Evolutionary conservation across 306 rosid species (phyloP).

Genomic region (Cucumis hystrix): DNA sequence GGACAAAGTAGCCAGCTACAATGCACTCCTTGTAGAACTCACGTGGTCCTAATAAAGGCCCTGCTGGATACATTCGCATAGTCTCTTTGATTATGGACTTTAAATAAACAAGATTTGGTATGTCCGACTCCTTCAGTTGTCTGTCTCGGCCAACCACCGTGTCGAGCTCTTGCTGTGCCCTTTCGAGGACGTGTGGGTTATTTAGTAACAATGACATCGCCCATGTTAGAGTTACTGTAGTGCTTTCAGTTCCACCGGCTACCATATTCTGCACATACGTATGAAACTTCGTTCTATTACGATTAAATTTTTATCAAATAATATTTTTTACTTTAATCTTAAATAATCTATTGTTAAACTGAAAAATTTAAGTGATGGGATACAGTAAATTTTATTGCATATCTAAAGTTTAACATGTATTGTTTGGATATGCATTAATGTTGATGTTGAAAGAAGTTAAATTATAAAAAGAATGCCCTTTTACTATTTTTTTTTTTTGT

Average conservation of each 20-base stretch:
- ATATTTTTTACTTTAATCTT: too few relatives aligned
- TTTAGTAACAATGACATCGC: conserved; percentile 10
- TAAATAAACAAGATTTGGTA: conserved; percentile 23
- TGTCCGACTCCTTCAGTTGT: conserved; percentile 7
- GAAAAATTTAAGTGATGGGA: too few relatives aligned
- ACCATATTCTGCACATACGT: background rate
- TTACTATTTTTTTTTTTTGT: too few relatives aligned
- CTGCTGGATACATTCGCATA: conserved; percentile 36
- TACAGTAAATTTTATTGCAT: too few relatives aligned
- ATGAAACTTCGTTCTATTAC: too few relatives aligned
- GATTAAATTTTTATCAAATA: too few relatives aligned
- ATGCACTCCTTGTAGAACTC: conserved; percentile 28
- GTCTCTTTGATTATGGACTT: conserved; percentile 41
- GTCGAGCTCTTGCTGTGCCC: conserved; percentile 14
- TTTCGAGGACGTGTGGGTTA: background rate
- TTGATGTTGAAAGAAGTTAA: too few relatives aligned
- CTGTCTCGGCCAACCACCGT: conserved; percentile 7
- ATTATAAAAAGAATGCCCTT: too few relatives aligned
- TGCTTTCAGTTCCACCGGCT: conserved; percentile 12
- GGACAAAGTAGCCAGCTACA: conserved; percentile 26
- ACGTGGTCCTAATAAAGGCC: conserved; percentile 20
- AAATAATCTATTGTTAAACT: too few relatives aligned
- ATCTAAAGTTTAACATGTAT: too few relatives aligned
- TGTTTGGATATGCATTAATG: too few relatives aligned
- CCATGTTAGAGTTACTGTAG: conserved; percentile 17